Evolutionary conservation across 176 grass and related monocot genomes (phyloP), one percentile per base, ranked within the genome.

Genomic region (Carex myosuroides): DNA sequence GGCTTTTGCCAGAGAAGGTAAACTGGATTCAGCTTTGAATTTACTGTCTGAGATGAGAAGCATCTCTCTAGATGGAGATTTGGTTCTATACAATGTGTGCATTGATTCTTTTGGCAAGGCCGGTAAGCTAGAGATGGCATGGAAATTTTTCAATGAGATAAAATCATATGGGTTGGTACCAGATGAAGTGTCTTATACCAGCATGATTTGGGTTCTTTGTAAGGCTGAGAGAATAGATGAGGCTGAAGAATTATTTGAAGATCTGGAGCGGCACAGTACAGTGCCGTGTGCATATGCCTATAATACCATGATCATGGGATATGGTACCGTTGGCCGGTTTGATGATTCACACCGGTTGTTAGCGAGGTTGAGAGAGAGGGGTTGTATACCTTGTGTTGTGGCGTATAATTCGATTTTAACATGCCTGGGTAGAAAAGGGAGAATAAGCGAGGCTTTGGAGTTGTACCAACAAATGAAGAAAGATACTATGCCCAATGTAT

Each of bases 231-330:
- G 86, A 82, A 63, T 98, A 32, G 71, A 59, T 60, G 96, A 98
- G 74, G 93, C 91, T 3, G 89, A 90, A 82, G 91, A 90, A 61
- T 89, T 98, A 32, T 92, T 98, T 88, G 83, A 87, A 48, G 91
- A 92, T 72, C 90, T 93, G 86, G 93, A 98, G 70, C 24, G 9
- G 3, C 84, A 90, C 63, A 87, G 87, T 70, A 67, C 63, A 56
- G 91, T 93, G 64, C 89, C 96, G 21, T 95, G 91, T 89, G 93
- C 92, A 1, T 98, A 95, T 79, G 71, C 88, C 0, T 98, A 95
- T 89, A 98, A 87, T 84, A 93, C 93, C 3, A 98, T 95, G 93
- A 95, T 93, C 33, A 90, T 98, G 92, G 95, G 95, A 14, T 95
- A 95, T 91, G 95, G 95, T 12, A 91, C 87, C 30, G 89, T 67